A percentile compares a stretch with the other conserved stretches of the same genome.
Evolutionary conservation across 2,329 filamentous ascomycete genomes (phyloP).

Genomic region (Blastomyces emzantsi): DNA sequence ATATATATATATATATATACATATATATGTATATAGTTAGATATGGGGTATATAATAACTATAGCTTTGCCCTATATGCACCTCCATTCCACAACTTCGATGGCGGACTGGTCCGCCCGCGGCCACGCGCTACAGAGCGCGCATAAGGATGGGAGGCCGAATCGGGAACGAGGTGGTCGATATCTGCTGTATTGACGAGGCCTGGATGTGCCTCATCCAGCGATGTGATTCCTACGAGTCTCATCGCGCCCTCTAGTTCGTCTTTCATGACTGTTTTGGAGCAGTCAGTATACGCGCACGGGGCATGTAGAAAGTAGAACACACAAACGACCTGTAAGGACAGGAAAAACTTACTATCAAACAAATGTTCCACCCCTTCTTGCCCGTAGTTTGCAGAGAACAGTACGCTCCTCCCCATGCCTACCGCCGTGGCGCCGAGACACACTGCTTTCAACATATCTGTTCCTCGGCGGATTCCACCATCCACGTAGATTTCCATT

Average conservation of each 20-base stretch:
- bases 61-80: conserved; percentile 10
- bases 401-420: conserved; percentile 46
- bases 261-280: conserved; percentile 34
- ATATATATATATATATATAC: too few relatives aligned
- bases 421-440: conserved; percentile 47
- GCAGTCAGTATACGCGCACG: not conserved
- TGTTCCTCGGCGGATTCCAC: conserved; percentile 45
- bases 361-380: conserved; percentile 46
- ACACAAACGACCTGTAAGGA: not conserved
- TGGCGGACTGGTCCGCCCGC: conserved; percentile 11
- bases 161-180: conserved; percentile 43
- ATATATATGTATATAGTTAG: not conserved
- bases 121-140: conserved; percentile 26
- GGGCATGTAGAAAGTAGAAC: not conserved
- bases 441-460: conserved; percentile 49
- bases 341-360: conserved; percentile 42
- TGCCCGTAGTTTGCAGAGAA: conserved; percentile 48
- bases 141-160: conserved; percentile 37
- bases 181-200: conserved; percentile 40
- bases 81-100: conserved; percentile 23
- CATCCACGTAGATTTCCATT: conserved; percentile 47
- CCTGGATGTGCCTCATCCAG: conserved; percentile 37
- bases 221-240: conserved; percentile 39
- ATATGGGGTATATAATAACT: not conserved
- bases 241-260: conserved; percentile 43